A percentile compares a stretch with the other conserved stretches of the same genome.
These are phyloP conservation scores for Suillus alpinus DNA, from an alignment of 768 basidiomycete genomes.

Conservation along the genomic window DNA sequence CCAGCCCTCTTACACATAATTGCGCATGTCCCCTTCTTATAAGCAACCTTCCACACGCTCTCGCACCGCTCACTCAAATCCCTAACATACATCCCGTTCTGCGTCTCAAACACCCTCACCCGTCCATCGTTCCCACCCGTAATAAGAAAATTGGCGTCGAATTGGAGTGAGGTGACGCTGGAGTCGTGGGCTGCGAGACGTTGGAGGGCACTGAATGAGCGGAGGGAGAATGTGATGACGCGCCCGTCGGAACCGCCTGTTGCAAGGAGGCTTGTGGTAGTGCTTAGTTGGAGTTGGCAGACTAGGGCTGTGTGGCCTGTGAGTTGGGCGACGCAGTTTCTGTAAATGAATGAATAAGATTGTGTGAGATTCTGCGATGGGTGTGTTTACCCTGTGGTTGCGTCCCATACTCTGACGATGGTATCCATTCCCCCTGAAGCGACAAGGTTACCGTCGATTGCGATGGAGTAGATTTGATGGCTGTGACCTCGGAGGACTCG, in stretches of 20 bases:
- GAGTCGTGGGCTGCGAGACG: conserved; percentile 88
- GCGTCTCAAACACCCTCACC: conserved; percentile 68
- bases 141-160: conserved; percentile 78
- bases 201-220: conserved; percentile 44
- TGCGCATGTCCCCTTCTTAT: conserved; percentile 68
- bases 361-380: no score
- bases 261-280: conserved; percentile 52
- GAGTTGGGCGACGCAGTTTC: conserved; percentile 77
- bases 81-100: conserved; percentile 63
- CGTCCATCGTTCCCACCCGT: conserved; percentile 86
- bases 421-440: conserved; percentile 91
- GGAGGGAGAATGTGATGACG: conserved; percentile 66
- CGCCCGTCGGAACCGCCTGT: conserved; percentile 91
- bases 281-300: conserved; percentile 81
- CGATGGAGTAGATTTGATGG: conserved; percentile 88
- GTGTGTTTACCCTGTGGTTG: conserved; percentile 67
- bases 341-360: conserved; percentile 22
- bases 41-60: conserved; percentile 84
- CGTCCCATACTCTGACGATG: conserved; percentile 91
- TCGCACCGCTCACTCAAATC: conserved; percentile 79
- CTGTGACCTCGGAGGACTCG: conserved; percentile 80
- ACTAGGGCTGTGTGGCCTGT: conserved; percentile 93
- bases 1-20: conserved; percentile 78
- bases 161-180: conserved; percentile 82
- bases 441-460: conserved; percentile 80